Base-by-base conservation (phyloP, 345 rosid genomes). In the Corchorus capsularis region DNA sequence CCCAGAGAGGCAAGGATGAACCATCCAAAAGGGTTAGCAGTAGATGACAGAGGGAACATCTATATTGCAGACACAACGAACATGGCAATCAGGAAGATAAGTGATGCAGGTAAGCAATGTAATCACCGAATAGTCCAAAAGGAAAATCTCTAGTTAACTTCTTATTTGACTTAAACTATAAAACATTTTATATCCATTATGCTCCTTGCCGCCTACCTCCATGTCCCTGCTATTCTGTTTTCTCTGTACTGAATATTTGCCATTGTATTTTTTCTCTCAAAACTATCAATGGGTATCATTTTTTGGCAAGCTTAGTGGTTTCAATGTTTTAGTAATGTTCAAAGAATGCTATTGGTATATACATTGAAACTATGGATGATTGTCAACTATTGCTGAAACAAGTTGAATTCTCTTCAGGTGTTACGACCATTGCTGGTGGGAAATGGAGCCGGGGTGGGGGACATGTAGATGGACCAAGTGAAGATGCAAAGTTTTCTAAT, bases 391-490 rank as follows among this genome's bases (percentile, higher is more conserved):
- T 71, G 46, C 72, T 77, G 39, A 77, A 71, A 52, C 50, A 45
- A 61, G 69, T 67, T 65, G 63, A 53, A 60, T 82, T 55, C 55
- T 63, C 34, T 84, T 73, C 77, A 96, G 99, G 97, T 77, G 92
- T 96, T 63, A 94, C 97, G 69, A 96, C 99, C n/a, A 92, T 96
- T 72, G 99, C 99, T 62, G 98, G 99, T 49, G 99, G 99, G 4
- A 96, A 92, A 84, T 82, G 79, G 75, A 78, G 85, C 71, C 88
- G 88, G 22, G 95, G 92, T 81, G 95, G 97, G 19, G 87, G 96
- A 63, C 97, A 94, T 81, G 89, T 91, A 19, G 98, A 96, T 86
- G 99, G 99, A 77, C 97, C 99, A 8, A 96, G 98, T 77, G 99
- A 89, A 80, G 99, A 96, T 85, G 99, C 98, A 63, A 94, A 92